Evolutionary conservation across 2,329 filamentous ascomycete genomes (phyloP).

Genomic region (Trichophyton equinum): DNA sequence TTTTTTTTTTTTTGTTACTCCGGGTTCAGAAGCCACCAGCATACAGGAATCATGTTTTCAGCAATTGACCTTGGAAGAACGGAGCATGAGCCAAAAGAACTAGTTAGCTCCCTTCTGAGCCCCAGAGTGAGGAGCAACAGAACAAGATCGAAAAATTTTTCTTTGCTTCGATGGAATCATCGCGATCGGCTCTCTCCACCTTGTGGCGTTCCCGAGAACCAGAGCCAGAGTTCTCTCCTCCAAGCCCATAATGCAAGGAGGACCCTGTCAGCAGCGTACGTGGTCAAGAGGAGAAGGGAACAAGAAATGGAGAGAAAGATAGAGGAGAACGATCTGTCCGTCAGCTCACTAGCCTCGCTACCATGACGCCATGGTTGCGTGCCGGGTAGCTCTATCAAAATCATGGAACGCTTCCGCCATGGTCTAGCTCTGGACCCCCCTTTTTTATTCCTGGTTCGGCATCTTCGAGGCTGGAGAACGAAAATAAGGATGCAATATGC

Average conservation of each 20-base stretch:
- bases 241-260: not conserved
- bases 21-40: not conserved
- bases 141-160: not conserved
- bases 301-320: not conserved
- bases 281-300: not conserved
- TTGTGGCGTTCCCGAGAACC: conserved; percentile 4
- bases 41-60: not conserved
- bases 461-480: no score
- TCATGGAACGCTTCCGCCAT: no score
- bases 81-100: not conserved
- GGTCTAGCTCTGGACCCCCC: no score
- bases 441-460: no score
- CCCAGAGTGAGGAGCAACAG: not conserved
- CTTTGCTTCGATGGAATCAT: not conserved
- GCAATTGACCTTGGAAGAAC: not conserved
- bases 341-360: not conserved
- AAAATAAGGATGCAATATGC: not conserved
- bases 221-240: conserved; percentile 1
- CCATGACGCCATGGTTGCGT: not conserved
- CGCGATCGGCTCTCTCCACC: not conserved
- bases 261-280: not conserved
- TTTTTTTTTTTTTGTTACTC: not conserved
- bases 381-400: no score
- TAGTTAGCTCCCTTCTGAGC: no score
- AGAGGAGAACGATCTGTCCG: not conserved